These are phyloP conservation scores for Penicillium verhagenii DNA, from an alignment of 495 filamentous ascomycete genomes.

Conservation along the genomic window DNA sequence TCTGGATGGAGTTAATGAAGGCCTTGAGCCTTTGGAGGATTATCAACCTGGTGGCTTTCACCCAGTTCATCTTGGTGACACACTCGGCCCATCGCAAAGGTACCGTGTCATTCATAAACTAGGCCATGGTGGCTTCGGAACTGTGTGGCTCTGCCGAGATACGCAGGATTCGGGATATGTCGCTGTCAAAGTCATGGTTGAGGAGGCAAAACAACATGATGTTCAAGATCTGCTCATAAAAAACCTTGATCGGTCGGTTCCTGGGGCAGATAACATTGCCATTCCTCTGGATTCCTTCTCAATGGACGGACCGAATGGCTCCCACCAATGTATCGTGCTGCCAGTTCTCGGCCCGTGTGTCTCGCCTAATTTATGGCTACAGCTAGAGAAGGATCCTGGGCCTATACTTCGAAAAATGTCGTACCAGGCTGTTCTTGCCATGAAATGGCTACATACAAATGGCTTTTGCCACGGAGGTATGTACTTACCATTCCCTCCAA, in stretches of 20 bases:
- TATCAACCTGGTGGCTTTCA: neutral
- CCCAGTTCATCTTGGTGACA: neutral
- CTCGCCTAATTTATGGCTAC: neutral
- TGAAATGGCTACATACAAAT: neutral
- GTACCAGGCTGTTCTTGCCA: neutral
- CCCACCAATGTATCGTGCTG: neutral
- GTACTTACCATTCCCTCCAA: neutral
- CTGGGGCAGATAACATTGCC: neutral
- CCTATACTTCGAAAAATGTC: neutral
- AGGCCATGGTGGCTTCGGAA: neutral
- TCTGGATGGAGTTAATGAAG: neutral
- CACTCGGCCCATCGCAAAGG: neutral
- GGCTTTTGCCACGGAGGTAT: neutral
- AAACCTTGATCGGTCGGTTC: neutral
- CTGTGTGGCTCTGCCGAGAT: neutral
- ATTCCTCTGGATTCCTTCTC: neutral
- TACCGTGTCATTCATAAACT: slow-evolving; percentile 1
- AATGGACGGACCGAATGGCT: neutral
- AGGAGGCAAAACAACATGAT: neutral
- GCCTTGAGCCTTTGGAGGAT: neutral
- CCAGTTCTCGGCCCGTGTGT: neutral
- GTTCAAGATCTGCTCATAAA: neutral
- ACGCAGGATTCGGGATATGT: neutral
- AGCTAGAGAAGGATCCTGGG: neutral
- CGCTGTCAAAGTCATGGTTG: neutral